Evolutionary conservation across 2,329 filamentous ascomycete genomes (phyloP).

Genomic region (Epichloe aotearoae): DNA sequence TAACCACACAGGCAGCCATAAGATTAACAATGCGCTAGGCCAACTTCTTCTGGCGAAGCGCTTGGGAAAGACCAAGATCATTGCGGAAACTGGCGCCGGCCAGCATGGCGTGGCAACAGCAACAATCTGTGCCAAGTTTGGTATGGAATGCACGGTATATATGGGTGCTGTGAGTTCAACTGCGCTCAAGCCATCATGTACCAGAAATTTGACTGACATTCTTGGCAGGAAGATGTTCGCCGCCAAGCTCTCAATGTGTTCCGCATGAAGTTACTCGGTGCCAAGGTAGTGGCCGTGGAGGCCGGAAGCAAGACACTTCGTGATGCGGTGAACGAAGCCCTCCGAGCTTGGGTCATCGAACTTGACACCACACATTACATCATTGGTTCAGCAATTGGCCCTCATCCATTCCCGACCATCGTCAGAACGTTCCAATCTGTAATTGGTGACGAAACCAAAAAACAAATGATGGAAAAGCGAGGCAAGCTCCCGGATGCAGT

Average conservation of each 20-base stretch:
- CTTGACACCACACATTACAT: constrained; percentile 96
- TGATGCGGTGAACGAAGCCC: constrained; percentile 87
- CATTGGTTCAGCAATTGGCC: constrained; percentile 92
- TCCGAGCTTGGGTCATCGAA: constrained; percentile 86
- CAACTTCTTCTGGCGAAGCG: constrained; percentile 78
- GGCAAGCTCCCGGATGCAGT: constrained; percentile 91
- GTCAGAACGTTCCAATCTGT: constrained; percentile 96
- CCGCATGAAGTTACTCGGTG: constrained; percentile 91
- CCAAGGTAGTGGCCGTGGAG: constrained; percentile 84
- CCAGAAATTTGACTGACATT: constrained; percentile 10
- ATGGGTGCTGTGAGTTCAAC: constrained; percentile 62
- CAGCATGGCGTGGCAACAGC: constrained; percentile 97
- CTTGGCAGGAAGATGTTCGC: constrained; percentile 67
- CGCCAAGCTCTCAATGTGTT: constrained; percentile 96
- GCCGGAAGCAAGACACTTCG: constrained; percentile 73
- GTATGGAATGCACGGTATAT: constrained; percentile 94
- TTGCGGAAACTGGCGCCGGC: constrained; percentile 92
- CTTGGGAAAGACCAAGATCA: constrained; percentile 91
- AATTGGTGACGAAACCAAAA: constrained; percentile 91
- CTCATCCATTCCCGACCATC: constrained; percentile 95
- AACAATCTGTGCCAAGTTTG: constrained; percentile 95
- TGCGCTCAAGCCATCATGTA: not conserved
- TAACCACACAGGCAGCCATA: constrained; percentile 96
- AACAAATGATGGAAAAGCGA: constrained; percentile 72
- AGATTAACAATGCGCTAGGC: constrained; percentile 97